Evolutionary conservation across 768 basidiomycete species (phyloP), one percentile per base, ranked within the genome.

Genomic region (Sporobolomyces pararoseus): DNA sequence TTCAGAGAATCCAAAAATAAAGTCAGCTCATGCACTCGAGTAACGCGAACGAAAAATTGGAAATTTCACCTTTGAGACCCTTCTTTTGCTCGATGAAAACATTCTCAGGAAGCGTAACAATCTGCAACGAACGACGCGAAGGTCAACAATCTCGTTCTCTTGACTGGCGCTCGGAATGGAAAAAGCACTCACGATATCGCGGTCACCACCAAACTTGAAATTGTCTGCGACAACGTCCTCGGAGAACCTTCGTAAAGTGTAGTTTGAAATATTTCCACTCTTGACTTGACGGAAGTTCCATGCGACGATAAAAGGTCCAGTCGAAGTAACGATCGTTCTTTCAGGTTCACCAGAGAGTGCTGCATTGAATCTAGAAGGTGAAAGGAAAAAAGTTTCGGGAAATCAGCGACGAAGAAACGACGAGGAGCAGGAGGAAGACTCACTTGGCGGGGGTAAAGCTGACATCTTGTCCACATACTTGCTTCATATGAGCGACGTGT

Each of bases 201-300:
- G 90, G 80, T 98, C 94, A 76, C 95, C 91, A 19, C 93, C 95
- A 77, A 94, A 98, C 81, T 88, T 90, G 86, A 99, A 99, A 81
- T 89, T 91, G 80, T 99, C 96, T 73, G 96, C 94, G 0, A 98
- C 93, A 66, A 98, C 93, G 53, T 85, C 84, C 76, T 95, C 92
- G 76, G 92, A 89, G 78, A 96, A 97, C 79, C 84, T 31, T 84
- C 94, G 93, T 82, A 98, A 94, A 76, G 95, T 91, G 77, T 97
- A 98, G 79, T 89, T 89, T 80, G 92, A 90, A 50, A 89, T 83
- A 58, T 86, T 85, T 63, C 96, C 96, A 80, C 88, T 88, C 84
- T 95, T 97, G 72, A 98, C 90, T 78, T 94, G 92, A 52, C 84
- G 85, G 79, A 99, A 95, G 85, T 98, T 94, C 94, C 94, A 99